Conservation (phyloP, 2,329 filamentous ascomycete genomes). For the Botrytis cinerea region DNA sequence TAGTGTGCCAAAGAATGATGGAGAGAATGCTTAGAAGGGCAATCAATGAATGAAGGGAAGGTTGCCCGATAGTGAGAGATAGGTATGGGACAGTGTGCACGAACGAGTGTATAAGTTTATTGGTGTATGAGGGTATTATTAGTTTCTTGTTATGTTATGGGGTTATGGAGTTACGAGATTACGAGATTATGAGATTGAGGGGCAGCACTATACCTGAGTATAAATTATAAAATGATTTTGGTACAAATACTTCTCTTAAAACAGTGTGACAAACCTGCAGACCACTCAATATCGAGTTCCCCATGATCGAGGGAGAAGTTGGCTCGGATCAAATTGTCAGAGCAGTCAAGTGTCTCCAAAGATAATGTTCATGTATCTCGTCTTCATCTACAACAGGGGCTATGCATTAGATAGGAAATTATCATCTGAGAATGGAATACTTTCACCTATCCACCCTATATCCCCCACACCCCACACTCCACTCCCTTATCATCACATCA, state of each 20-base stretch:
- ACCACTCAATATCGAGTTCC: not conserved
- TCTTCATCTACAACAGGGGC: not conserved
- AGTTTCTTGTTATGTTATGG: not conserved
- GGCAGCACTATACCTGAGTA: not conserved
- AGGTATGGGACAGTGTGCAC: not conserved
- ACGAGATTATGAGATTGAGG: not conserved
- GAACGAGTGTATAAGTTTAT: not conserved
- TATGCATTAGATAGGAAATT: not conserved
- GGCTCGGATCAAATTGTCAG: not conserved
- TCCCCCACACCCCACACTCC: not conserved
- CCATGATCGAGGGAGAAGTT: not conserved
- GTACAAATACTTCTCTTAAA: not conserved
- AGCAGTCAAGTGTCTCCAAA: not conserved
- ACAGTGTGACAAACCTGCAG: not conserved
- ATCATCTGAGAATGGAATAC: not conserved
- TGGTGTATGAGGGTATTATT: not conserved
- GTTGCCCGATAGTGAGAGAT: not conserved
- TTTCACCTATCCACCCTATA: not conserved
- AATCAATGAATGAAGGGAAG: not conserved
- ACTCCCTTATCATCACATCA: not conserved
- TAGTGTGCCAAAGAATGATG: constrained; percentile 53
- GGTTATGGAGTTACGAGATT: not conserved
- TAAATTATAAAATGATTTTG: not conserved
- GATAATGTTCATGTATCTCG: not conserved
- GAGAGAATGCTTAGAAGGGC: constrained; percentile 50